A percentile compares a stretch with the other conserved stretches of the same genome.
Evolutionary conservation across 371 early-diverging fungal species (phyloP).

Genomic region (Saksenaea oblongispora): DNA sequence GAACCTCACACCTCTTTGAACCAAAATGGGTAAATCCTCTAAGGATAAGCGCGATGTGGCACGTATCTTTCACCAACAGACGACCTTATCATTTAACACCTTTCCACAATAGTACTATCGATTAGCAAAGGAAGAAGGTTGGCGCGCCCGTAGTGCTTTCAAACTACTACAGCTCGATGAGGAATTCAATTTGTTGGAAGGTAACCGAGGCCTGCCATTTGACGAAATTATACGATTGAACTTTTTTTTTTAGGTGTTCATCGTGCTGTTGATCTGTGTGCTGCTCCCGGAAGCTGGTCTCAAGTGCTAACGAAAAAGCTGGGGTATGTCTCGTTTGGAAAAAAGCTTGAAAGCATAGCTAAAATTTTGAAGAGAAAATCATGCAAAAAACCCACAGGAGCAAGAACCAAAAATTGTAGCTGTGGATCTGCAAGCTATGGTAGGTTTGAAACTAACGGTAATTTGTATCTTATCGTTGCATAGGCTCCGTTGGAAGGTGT

Average conservation of each 20-base stretch:
- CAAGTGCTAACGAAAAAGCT: slow-evolving; percentile 91
- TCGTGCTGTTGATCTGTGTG: slow-evolving; percentile 97
- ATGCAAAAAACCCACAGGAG: slow-evolving; percentile 53
- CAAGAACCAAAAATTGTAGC: slow-evolving; percentile 86
- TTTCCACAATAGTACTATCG: slow-evolving; percentile 77
- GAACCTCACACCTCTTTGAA: neutral
- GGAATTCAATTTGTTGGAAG: slow-evolving; percentile 79
- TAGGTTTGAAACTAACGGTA: slow-evolving; percentile 12
- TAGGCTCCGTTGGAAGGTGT: slow-evolving; percentile 94
- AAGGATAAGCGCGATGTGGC: slow-evolving; percentile 95
- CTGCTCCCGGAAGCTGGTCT: slow-evolving; percentile 99
- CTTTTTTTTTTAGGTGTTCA: slow-evolving; percentile 64
- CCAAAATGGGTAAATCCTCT: slow-evolving; percentile 80
- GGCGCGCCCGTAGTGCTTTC: slow-evolving; percentile 98
- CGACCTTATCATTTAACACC: neutral
- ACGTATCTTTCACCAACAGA: slow-evolving; percentile 7
- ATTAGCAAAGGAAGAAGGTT: slow-evolving; percentile 96
- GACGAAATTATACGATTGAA: too few relatives aligned
- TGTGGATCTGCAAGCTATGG: slow-evolving; percentile 99
- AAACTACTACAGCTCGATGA: slow-evolving; percentile 97
- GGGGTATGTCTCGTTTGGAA: slow-evolving; percentile 34
- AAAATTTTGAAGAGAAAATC: slow-evolving; percentile 48
- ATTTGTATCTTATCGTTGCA: neutral
- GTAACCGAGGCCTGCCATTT: slow-evolving; percentile 33
- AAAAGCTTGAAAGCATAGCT: neutral